Conservation (phyloP, 208 protist genomes). For the Blechomonas ayalai region DNA sequence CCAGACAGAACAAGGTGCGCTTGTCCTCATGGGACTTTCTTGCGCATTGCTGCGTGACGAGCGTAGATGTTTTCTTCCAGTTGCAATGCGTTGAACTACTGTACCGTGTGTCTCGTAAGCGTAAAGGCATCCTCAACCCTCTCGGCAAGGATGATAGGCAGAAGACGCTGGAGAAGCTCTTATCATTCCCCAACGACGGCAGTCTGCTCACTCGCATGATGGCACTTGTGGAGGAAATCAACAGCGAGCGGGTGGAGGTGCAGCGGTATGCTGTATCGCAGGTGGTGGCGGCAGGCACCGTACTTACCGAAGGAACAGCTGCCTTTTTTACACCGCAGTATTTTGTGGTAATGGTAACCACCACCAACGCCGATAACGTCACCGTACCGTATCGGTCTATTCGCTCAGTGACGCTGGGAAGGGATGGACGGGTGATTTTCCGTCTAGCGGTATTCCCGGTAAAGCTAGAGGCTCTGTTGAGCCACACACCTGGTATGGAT, state of each 20-base stretch:
- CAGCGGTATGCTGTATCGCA: constrained; percentile 56
- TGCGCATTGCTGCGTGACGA: constrained; percentile 50
- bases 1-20: constrained; percentile 79
- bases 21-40: constrained; percentile 71
- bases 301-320: constrained; percentile 43
- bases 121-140: constrained; percentile 40
- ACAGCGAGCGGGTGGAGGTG: constrained; percentile 43
- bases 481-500: constrained; percentile 65
- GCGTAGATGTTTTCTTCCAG: constrained; percentile 88
- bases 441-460: constrained; percentile 77
- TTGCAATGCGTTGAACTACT: constrained; percentile 89
- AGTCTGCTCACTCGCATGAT: constrained; percentile 70
- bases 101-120: constrained; percentile 76
- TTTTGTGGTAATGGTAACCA: constrained; percentile 71
- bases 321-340: constrained; percentile 82
- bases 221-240: constrained; percentile 58
- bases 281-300: constrained; percentile 58
- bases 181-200: constrained; percentile 55
- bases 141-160: constrained; percentile 22
- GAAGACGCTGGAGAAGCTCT: constrained; percentile 35
- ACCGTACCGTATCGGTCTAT: constrained; percentile 81
- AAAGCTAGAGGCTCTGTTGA: constrained; percentile 75
- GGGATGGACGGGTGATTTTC: constrained; percentile 70
- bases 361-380: constrained; percentile 75
- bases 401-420: constrained; percentile 72